Base-by-base conservation (phyloP, 345 rosid genomes). In the Ceriops tagal region DNA sequence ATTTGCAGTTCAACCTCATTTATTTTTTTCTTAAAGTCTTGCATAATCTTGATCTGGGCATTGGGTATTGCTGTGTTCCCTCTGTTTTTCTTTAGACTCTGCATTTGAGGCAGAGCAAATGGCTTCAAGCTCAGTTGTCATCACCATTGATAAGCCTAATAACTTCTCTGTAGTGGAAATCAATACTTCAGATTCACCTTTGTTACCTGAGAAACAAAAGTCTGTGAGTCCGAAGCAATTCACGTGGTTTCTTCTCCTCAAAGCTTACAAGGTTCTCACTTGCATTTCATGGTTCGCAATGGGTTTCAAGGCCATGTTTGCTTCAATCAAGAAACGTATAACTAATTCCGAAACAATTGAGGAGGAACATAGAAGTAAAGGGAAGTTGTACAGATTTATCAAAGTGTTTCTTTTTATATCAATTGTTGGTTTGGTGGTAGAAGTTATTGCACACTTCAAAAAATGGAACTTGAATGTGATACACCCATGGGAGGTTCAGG, bases 121-220 rank as follows among this genome's bases (percentile, higher is more conserved):
- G 98, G 84, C 92, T 83, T 92, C 92, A 55, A 87, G 80, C 57
- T 78, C 98, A 34, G 92, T 87, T 58, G 92, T 85, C 32, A 87
- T 87, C 19, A 83, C 96, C 22, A 85, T 90, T 70, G 92, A 89
- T 89, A 92, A 90, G 84, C 88, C 92, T 10, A 81, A 85, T 34
- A 81, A 76, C 71, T 81, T 90, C 77, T 79, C 96, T 49, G 64
- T 88, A 10, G 75, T 82, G 27, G 92, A 88, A 74, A 78, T 85
- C 79, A 81, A 84, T 64, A 86, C 86, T 71, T 76, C 89, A 30
- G 93, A 92, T 66, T 73, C 83, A 24, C 49, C 88, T 2, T 75
- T 87, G 78, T 71, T 86, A 71, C 86, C 88, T 0, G 95, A 92
- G 74, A 91, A 89, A 30, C 82, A 86, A 24, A 92, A 90, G 73